These are phyloP conservation scores for Cadophora malorum DNA, from an alignment of 2,329 filamentous ascomycete genomes.

Conservation along the genomic window DNA sequence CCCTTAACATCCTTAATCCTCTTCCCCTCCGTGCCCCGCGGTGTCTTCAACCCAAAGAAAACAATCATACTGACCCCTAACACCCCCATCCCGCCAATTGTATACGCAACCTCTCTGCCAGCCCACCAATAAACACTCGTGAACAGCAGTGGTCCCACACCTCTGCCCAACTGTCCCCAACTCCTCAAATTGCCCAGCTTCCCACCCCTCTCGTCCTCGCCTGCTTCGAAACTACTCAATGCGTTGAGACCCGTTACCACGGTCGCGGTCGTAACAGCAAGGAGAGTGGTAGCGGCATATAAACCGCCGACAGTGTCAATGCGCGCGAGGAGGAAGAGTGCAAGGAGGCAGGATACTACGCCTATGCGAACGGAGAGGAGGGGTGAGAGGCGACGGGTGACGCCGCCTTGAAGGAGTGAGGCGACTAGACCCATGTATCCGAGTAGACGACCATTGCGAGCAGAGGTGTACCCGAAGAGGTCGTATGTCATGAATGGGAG, in stretches of 20 bases:
- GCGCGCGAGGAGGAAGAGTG: slow-evolving; percentile 80
- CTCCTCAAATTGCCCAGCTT: slow-evolving; percentile 84
- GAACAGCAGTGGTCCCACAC: slow-evolving; percentile 86
- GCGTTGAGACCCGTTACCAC: slow-evolving; percentile 95
- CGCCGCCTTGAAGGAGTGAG: slow-evolving; percentile 89
- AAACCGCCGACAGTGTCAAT: slow-evolving; percentile 72
- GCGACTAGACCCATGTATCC: slow-evolving; percentile 92
- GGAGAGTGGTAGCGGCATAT: slow-evolving; percentile 80
- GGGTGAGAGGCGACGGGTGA: slow-evolving; percentile 84
- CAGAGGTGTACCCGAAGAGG: slow-evolving; percentile 81
- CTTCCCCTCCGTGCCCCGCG: slow-evolving; percentile 38
- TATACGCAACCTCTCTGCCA: slow-evolving; percentile 84
- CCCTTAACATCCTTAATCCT: slow-evolving; percentile 39
- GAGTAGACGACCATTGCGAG: slow-evolving; percentile 82
- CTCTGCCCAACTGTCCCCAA: slow-evolving; percentile 86
- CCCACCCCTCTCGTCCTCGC: slow-evolving; percentile 78
- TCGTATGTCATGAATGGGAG: slow-evolving; percentile 98
- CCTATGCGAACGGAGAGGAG: slow-evolving; percentile 81
- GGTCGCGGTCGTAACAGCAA: slow-evolving; percentile 90
- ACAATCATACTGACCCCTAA: slow-evolving; percentile 73
- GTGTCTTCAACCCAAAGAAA: slow-evolving; percentile 69
- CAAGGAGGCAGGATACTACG: slow-evolving; percentile 75
- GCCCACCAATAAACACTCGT: slow-evolving; percentile 99
- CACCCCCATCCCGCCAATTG: slow-evolving; percentile 81
- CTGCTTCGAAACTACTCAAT: slow-evolving; percentile 87